phyloP scores from a whole-genome alignment of 1,139 yeast species.

The Geotrichum phurueaensis region DNA sequence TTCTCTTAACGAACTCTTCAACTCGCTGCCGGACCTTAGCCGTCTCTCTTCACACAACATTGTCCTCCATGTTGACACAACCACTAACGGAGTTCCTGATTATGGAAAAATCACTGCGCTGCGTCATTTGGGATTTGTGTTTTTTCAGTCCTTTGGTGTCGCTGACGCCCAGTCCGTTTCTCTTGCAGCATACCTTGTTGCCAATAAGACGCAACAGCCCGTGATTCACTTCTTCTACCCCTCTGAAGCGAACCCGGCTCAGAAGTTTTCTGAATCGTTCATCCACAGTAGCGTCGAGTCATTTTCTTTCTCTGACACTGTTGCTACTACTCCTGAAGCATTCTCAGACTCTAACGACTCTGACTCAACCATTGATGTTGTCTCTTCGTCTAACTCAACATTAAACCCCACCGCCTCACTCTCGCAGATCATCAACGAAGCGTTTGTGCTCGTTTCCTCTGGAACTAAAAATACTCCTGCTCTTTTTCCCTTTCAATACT shows the following conservation, averaged over 20 bases:
- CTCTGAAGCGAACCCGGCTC: conserved; percentile 13
- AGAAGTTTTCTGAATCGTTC: conserved; percentile 11
- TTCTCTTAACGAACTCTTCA: conserved; percentile 50
- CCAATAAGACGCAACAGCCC: conserved; percentile 46
- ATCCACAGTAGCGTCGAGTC: conserved; percentile 24
- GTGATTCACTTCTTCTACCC: conserved; percentile 59
- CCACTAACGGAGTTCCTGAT: conserved; percentile 37
- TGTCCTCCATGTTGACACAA: conserved; percentile 53
- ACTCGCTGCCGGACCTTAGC: conserved; percentile 55
- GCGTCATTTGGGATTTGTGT: conserved; percentile 60
- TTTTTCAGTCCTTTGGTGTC: conserved; percentile 57
- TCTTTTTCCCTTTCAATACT: conserved; percentile 39
- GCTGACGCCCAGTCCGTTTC: conserved; percentile 50
- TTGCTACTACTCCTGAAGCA: background rate
- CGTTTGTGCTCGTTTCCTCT: conserved; percentile 7
- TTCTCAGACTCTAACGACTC: background rate
- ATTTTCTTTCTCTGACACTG: background rate
- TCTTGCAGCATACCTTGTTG: conserved; percentile 52
- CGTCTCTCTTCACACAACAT: conserved; percentile 43
- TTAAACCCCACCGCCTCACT: background rate
- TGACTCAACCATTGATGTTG: background rate
- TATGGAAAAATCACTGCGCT: conserved; percentile 61
- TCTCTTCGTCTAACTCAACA: background rate
- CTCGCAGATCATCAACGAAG: conserved; percentile 3
- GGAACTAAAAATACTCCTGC: background rate